Base-by-base conservation (phyloP, 2,329 filamentous ascomycete genomes). In the Apiospora rasikravindrae region DNA sequence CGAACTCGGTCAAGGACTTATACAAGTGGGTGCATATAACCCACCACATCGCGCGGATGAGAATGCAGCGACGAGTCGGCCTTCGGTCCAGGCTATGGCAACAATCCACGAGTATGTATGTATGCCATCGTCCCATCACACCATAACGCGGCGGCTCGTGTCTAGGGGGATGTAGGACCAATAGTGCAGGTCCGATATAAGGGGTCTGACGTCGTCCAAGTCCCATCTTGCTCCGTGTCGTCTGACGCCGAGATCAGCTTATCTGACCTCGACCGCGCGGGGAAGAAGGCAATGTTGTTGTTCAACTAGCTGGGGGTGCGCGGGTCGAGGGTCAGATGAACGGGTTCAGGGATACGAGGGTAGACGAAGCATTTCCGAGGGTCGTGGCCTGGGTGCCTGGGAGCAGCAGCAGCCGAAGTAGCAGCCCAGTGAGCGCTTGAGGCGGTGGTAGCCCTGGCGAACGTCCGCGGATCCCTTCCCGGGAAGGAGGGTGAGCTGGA, bases 131-230 rank as follows among this genome's bases (percentile, higher is more conserved):
- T 51, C 49, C 10, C n/a, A 64, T 40, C 57, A n/a, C 33, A 10
- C 8, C 19, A 64, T 13, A 40, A 13, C n/a, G 22, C 29, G n/a
- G 26, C n/a, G n/a, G 26, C n/a, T 29, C 40, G 14, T 26, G 14
- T 37, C 40, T 19, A 2, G 24, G 66, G 66, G 66, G 14, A 10
- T n/a, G 29, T 29, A 68, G 66, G 42, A 47, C 57, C n/a, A 40
- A 64, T 64, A 64, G 57, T 8, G 22, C 57, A 40, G 57, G 29
- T n/a, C 57, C 33, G 3, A 24, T 64, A 64, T 64, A 64, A 64
- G 57, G 57, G 57, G 57, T 40, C 57, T 64, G 57, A 64, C 57
- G 57, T 64, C 33, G 29, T 40, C 33, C 57, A 64, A 64, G 57
- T 22, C 33, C 33, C 3, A 11, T 40, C 2, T n/a, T 14, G 10